Conservation (phyloP, 305 asterid species). For the Vinca major region DNA sequence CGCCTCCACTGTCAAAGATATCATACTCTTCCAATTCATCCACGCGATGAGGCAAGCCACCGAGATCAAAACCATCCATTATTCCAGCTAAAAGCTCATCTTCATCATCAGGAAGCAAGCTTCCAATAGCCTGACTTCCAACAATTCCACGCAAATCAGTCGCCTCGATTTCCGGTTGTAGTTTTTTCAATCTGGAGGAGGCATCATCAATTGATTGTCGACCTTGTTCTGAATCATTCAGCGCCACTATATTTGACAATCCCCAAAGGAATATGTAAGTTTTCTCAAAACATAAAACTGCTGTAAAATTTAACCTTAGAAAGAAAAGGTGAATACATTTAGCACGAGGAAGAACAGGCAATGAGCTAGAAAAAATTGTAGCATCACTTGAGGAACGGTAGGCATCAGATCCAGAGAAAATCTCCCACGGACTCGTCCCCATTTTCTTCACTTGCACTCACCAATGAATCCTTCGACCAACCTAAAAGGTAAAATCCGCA, state of each 20-base stretch:
- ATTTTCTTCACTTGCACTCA: slow-evolving; percentile 24
- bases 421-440: slow-evolving; percentile 31
- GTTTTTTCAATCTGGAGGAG: slow-evolving; percentile 26
- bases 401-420: slow-evolving; percentile 28
- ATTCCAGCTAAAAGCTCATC: slow-evolving; percentile 59
- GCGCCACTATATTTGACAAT: slow-evolving; percentile 28
- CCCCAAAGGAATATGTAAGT: slow-evolving; percentile 9
- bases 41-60: slow-evolving; percentile 28
- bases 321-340: slow-evolving; percentile 30
- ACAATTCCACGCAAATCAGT: slow-evolving; percentile 28
- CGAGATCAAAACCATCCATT: slow-evolving; percentile 31
- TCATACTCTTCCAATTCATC: slow-evolving; percentile 51
- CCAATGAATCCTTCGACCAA: slow-evolving; percentile 16
- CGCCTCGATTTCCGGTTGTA: slow-evolving; percentile 22
- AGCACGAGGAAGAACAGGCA: slow-evolving; percentile 47
- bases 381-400: slow-evolving; percentile 34
- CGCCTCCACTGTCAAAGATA: slow-evolving; percentile 71
- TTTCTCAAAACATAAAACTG: slow-evolving; percentile 1
- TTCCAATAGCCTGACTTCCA: slow-evolving; percentile 35
- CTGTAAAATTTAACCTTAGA: background rate
- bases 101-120: slow-evolving; percentile 57
- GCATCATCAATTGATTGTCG: slow-evolving; percentile 23
- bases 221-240: slow-evolving; percentile 23
- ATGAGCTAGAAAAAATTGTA: slow-evolving; percentile 44
- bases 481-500: slow-evolving; percentile 6